Percentiles rank a stretch among this genome's conserved stretches.
Conservation (phyloP, 495 filamentous ascomycete genomes). For the Aspergillus haitiensis region DNA sequence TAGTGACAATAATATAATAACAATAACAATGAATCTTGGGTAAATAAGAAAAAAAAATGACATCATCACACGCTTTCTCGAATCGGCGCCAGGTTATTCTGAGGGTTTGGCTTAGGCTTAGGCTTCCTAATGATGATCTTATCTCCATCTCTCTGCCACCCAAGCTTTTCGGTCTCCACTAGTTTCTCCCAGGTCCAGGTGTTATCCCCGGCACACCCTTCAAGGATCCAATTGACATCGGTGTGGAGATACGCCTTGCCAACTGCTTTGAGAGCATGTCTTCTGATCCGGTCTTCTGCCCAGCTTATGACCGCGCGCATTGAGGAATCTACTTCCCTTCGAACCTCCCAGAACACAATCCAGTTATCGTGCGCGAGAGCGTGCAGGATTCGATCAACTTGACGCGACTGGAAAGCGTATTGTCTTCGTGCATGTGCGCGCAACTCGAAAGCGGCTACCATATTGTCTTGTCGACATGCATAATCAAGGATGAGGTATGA, state of each 20-base stretch:
- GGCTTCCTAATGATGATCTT: slow-evolving; percentile 69
- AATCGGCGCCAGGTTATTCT: slow-evolving; percentile 24
- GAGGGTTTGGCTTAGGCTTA: slow-evolving; percentile 41
- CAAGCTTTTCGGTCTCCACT: slow-evolving; percentile 62
- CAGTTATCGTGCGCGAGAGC: slow-evolving; percentile 81
- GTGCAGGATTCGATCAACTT: slow-evolving; percentile 64
- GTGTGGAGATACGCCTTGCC: slow-evolving; percentile 77
- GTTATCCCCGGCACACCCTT: slow-evolving; percentile 56
- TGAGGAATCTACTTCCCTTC: slow-evolving; percentile 72
- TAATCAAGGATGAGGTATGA: slow-evolving; percentile 84
- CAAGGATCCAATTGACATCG: slow-evolving; percentile 52
- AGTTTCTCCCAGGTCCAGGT: slow-evolving; percentile 72
- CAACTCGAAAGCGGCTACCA: slow-evolving; percentile 69
- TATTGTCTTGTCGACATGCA: slow-evolving; percentile 77
- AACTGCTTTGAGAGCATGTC: slow-evolving; percentile 77
- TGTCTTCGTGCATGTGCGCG: slow-evolving; percentile 45
- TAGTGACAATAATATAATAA: not conserved
- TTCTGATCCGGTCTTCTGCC: slow-evolving; percentile 67
- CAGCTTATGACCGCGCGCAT: slow-evolving; percentile 75
- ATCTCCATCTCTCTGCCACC: slow-evolving; percentile 73
- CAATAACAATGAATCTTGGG: not conserved
- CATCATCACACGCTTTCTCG: slow-evolving; percentile 21
- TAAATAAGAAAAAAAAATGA: not conserved
- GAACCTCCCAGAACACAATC: slow-evolving; percentile 70
- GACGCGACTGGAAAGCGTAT: slow-evolving; percentile 58